These are phyloP conservation scores for Perkinsus olseni DNA, from an alignment of 169 alveolate genomes.

Conservation along the genomic window DNA sequence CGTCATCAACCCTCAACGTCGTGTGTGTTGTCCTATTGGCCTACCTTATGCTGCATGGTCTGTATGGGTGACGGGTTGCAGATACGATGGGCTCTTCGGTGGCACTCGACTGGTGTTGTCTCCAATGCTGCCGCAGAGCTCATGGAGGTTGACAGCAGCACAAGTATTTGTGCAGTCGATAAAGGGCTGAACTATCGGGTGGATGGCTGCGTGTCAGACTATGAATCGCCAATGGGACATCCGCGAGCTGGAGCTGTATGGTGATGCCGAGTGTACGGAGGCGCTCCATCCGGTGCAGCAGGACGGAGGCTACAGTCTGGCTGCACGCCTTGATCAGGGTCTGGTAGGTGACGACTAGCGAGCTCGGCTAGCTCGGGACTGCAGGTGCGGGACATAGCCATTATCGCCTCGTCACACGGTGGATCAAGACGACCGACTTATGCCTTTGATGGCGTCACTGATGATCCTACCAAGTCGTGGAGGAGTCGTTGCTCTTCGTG, in stretches of 20 bases:
- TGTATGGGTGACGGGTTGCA: too few species aligned
- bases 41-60: too few species aligned
- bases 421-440: not conserved
- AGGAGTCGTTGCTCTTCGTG: not conserved
- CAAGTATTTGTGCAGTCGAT: not conserved
- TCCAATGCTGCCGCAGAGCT: not conserved
- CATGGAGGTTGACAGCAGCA: not conserved
- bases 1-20: too few species aligned
- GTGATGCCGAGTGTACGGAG: not conserved
- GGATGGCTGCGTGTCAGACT: not conserved
- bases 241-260: not conserved
- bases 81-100: not conserved
- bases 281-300: not conserved
- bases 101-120: not conserved
- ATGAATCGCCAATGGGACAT: not conserved
- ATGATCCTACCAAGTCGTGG: not conserved
- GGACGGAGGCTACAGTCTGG: not conserved
- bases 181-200: not conserved
- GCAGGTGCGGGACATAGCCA: not conserved
- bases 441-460: not conserved
- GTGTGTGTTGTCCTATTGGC: too few species aligned
- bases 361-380: not conserved
- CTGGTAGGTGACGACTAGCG: not conserved
- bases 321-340: not conserved
- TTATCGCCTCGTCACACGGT: not conserved